Percentiles rank a stretch among this genome's conserved stretches.
phyloP scores from a whole-genome alignment of 495 filamentous ascomycete genomes.

The Usnea hakonensis region DNA sequence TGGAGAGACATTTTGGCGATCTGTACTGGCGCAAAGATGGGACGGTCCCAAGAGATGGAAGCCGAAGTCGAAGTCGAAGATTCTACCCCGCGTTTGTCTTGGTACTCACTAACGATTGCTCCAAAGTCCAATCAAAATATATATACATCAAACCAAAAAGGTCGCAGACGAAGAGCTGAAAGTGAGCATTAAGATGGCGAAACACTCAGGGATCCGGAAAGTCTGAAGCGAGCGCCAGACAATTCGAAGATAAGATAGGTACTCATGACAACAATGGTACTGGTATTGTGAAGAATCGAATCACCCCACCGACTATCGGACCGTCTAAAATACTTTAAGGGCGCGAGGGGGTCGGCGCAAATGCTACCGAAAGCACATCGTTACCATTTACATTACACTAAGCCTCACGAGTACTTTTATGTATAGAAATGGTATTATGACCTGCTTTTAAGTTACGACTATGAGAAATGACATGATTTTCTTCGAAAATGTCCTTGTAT shows the following conservation, averaged over 20 bases:
- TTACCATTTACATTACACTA: too few species aligned
- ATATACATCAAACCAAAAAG: neutral
- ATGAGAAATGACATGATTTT: too few species aligned
- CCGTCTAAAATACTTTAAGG: too few species aligned
- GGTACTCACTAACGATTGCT: neutral
- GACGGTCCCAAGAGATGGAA: neutral
- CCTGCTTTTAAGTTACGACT: too few species aligned
- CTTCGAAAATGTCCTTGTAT: too few species aligned
- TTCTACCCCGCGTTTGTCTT: conserved; percentile 2
- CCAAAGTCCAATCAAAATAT: neutral
- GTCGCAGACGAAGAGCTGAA: neutral
- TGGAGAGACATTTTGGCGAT: conserved; percentile 24
- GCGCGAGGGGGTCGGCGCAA: too few species aligned
- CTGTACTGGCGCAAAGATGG: neutral
- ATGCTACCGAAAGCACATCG: too few species aligned
- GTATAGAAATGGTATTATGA: too few species aligned
- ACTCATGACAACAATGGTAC: too few species aligned
- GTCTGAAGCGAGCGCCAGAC: neutral
- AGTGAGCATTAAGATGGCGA: neutral
- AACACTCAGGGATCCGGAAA: neutral
- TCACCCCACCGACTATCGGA: too few species aligned
- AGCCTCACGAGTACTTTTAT: too few species aligned
- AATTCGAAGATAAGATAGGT: neutral
- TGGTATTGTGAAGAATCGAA: too few species aligned
- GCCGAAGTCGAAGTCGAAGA: neutral